Conservation (phyloP, 129 eudicot species). For the Heracleum sosnowskyi region DNA sequence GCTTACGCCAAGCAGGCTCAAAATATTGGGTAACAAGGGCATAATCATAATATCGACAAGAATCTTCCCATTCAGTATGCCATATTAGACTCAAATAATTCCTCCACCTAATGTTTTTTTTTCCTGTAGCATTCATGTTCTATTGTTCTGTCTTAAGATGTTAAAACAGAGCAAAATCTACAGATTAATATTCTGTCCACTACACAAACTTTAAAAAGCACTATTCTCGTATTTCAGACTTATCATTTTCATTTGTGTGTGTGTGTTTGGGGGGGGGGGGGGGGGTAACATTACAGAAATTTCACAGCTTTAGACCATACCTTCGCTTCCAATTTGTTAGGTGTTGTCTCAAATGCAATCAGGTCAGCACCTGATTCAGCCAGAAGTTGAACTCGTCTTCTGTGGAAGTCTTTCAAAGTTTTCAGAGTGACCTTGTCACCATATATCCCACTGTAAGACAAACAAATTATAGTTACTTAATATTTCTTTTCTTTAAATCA, state of each 20-base stretch:
- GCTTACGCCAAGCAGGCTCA: background rate
- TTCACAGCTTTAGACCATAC: conserved; percentile 19
- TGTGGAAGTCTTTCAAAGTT: conserved; percentile 57
- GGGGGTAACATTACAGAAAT: background rate
- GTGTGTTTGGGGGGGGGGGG: background rate
- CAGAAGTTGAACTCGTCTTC: conserved; percentile 74
- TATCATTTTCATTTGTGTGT: background rate
- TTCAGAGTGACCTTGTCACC: conserved; percentile 43
- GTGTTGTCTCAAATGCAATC: conserved; percentile 79
- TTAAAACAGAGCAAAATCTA: background rate
- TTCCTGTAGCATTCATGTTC: background rate
- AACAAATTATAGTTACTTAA: background rate
- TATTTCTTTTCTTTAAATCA: background rate
- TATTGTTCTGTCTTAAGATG: background rate
- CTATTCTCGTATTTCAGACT: background rate
- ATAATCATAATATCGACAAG: background rate
- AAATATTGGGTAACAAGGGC: background rate
- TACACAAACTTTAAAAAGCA: background rate
- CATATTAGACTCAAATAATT: background rate
- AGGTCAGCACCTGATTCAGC: conserved; percentile 75
- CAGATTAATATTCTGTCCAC: background rate
- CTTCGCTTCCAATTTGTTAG: conserved; percentile 79
- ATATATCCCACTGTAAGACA: conserved; percentile 46
- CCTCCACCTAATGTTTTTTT: background rate
- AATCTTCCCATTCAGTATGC: background rate